These are phyloP conservation scores for Quercus ilex DNA, from an alignment of 306 rosid genomes.

Conservation along the genomic window DNA sequence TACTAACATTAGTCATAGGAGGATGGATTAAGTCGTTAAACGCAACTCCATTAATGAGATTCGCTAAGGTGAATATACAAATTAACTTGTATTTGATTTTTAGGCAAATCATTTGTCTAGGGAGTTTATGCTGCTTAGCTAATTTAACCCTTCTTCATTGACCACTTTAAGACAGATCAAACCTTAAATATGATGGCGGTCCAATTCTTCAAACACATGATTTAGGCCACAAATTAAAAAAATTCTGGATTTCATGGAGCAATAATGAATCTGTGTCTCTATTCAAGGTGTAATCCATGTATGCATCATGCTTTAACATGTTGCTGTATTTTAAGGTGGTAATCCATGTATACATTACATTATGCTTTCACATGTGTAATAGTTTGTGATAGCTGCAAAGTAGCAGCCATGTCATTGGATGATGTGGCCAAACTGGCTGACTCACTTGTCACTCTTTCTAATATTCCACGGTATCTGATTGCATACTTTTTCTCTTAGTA, in stretches of 20 bases:
- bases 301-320: too few species aligned
- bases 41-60: background rate
- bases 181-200: background rate
- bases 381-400: slow-evolving; percentile 1
- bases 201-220: background rate
- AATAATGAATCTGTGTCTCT: background rate
- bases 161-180: background rate
- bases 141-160: background rate
- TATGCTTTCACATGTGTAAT: slow-evolving; percentile 17
- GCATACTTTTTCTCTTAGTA: slow-evolving; percentile 9
- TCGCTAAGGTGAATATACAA: background rate
- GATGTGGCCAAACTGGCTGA: slow-evolving; percentile 47
- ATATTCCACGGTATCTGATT: slow-evolving; percentile 26
- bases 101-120: background rate
- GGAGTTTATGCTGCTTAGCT: background rate
- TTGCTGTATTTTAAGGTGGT: slow-evolving; percentile 13
- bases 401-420: slow-evolving; percentile 36
- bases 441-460: slow-evolving; percentile 48
- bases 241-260: background rate
- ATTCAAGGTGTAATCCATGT: too few species aligned
- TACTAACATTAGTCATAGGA: background rate
- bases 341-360: slow-evolving; percentile 8
- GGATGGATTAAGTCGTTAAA: background rate
- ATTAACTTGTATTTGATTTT: background rate
- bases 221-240: background rate